Evolutionary conservation across 192 early-diverging fungal species (phyloP).

Genomic region (Backusella westeae): DNA sequence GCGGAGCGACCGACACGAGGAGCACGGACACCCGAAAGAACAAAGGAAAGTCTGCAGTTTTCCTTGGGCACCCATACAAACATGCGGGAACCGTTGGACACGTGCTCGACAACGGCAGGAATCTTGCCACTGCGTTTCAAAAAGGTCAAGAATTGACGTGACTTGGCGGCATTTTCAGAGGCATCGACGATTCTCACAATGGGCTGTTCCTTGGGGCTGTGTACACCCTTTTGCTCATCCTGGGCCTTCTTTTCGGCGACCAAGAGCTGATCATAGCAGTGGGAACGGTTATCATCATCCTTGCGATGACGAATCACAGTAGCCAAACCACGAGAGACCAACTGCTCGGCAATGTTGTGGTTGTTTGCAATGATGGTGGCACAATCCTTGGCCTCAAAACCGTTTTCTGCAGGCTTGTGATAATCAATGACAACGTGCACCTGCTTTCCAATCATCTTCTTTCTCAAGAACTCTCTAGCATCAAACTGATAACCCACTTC

Average conservation of each 20-base stretch:
- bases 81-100: constrained; percentile 81
- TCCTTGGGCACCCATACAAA: constrained; percentile 84
- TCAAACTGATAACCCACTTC: constrained; percentile 83
- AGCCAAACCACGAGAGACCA: constrained; percentile 71
- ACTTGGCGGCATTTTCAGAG: constrained; percentile 75
- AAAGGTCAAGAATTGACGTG: constrained; percentile 81
- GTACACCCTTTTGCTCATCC: constrained; percentile 72
- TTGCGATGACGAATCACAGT: constrained; percentile 76
- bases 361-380: constrained; percentile 74
- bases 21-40: constrained; percentile 81
- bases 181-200: constrained; percentile 77
- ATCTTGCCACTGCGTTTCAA: constrained; percentile 80
- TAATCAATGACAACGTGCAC: constrained; percentile 79
- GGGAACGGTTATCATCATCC: constrained; percentile 86
- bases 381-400: constrained; percentile 84
- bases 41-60: constrained; percentile 79
- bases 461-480: constrained; percentile 87
- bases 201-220: constrained; percentile 81
- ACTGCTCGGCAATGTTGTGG: constrained; percentile 55
- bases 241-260: constrained; percentile 68
- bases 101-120: constrained; percentile 85
- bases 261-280: constrained; percentile 82
- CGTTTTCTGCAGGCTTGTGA: constrained; percentile 83
- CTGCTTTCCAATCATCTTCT: constrained; percentile 82
- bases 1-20: constrained; percentile 73